These are phyloP conservation scores for Pleurotus tuoliensis DNA, from an alignment of 768 basidiomycete species.

Conservation along the genomic window DNA sequence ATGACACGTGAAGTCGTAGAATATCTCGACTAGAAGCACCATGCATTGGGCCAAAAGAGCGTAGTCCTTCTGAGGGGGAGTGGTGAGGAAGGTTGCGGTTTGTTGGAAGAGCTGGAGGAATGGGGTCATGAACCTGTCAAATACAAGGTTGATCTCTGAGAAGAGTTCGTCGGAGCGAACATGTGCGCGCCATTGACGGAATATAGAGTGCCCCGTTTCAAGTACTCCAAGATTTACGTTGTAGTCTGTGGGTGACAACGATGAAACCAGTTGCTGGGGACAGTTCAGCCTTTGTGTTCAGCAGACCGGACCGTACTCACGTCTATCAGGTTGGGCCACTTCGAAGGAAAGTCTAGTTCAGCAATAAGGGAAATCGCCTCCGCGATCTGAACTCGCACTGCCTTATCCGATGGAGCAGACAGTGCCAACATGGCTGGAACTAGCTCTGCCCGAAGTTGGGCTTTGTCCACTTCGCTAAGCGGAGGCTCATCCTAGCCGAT, in stretches of 20 bases:
- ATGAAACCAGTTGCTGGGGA: conserved; percentile 79
- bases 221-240: conserved; percentile 86
- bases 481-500: conserved; percentile 64
- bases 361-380: conserved; percentile 93
- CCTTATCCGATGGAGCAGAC: conserved; percentile 67
- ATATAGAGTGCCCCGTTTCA: conserved; percentile 94
- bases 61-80: conserved; percentile 35
- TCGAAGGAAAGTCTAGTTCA: conserved; percentile 83
- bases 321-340: conserved; percentile 88
- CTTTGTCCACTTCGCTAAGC: conserved; percentile 68
- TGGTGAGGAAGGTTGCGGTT: conserved; percentile 51
- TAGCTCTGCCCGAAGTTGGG: conserved; percentile 66
- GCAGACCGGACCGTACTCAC: conserved; percentile 44
- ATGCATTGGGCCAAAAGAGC: conserved; percentile 66
- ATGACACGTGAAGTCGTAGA: conserved; percentile 91
- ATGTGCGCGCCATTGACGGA: conserved; percentile 87
- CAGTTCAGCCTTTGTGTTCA: neutral
- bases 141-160: conserved; percentile 87
- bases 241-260: conserved; percentile 78
- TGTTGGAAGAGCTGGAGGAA: conserved; percentile 82
- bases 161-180: conserved; percentile 86
- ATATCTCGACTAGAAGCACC: conserved; percentile 80
- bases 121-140: conserved; percentile 75
- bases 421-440: conserved; percentile 91
- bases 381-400: conserved; percentile 80